A percentile compares a stretch with the other conserved stretches of the same genome.
phyloP scores from a whole-genome alignment of 176 grass and related monocot species.

The Musa beccarii region DNA sequence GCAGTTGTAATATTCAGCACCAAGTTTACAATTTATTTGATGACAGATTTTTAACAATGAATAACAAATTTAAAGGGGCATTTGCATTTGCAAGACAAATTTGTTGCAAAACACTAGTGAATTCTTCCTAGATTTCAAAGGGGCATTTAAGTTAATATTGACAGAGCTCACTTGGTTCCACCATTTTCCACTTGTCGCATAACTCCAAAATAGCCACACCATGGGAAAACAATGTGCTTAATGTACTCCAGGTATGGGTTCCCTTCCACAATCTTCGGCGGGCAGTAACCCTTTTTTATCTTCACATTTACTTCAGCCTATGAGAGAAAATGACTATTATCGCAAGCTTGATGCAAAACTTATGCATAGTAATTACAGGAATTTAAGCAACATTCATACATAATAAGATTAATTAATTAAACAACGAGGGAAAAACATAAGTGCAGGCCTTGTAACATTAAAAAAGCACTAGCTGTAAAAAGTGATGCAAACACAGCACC shows the following conservation, averaged over 20 bases:
- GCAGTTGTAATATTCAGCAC: too few relatives aligned
- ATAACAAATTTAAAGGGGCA: neutral
- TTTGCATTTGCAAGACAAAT: neutral
- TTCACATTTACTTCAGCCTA: neutral
- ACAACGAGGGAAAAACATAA: too few relatives aligned
- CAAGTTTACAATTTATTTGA: too few relatives aligned
- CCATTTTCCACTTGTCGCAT: neutral
- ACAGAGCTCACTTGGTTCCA: constrained; percentile 1
- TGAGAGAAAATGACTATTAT: neutral
- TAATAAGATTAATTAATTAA: too few relatives aligned
- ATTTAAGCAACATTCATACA: too few relatives aligned
- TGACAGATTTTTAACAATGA: too few relatives aligned
- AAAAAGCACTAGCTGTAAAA: too few relatives aligned
- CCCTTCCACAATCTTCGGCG: neutral
- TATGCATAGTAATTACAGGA: too few relatives aligned
- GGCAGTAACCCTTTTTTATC: neutral
- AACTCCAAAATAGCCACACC: neutral
- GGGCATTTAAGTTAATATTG: neutral
- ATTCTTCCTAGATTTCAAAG: neutral
- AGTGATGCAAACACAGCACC: too few relatives aligned
- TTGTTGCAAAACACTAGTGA: neutral
- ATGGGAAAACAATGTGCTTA: neutral
- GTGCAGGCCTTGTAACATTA: too few relatives aligned
- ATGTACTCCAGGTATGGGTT: neutral
- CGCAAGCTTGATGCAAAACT: too few relatives aligned